These are phyloP conservation scores for Claviceps fusiformis DNA, from an alignment of 2,329 filamentous ascomycete genomes.

Conservation along the genomic window DNA sequence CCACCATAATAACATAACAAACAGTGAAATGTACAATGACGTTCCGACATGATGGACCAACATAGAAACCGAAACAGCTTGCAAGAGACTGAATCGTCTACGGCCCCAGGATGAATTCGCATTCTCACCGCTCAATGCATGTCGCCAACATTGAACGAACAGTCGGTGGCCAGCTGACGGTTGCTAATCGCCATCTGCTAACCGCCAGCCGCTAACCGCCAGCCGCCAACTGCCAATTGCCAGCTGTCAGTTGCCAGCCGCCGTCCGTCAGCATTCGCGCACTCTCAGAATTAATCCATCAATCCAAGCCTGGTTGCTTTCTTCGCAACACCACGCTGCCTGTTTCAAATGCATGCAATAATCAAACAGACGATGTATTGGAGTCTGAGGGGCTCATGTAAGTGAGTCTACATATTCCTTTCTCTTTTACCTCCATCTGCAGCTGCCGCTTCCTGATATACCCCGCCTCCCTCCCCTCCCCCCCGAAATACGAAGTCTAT, in stretches of 20 bases:
- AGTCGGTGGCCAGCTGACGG: background rate
- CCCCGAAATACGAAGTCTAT: background rate
- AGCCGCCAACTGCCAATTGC: background rate
- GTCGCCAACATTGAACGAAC: background rate
- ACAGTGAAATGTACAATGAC: background rate
- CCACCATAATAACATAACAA: too few species aligned
- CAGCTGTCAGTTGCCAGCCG: background rate
- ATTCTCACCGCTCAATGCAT: background rate
- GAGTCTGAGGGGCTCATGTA: background rate
- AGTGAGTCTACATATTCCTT: background rate
- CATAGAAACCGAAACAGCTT: too few species aligned
- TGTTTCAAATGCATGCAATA: background rate
- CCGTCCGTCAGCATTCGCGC: background rate
- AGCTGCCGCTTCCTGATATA: background rate
- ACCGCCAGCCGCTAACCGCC: background rate
- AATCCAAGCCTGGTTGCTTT: background rate
- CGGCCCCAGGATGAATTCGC: background rate
- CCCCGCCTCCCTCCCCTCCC: too few species aligned
- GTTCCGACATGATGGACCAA: background rate
- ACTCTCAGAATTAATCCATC: background rate
- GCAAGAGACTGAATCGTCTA: background rate
- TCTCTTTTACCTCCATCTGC: background rate
- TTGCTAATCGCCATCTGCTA: background rate
- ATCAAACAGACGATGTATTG: background rate
- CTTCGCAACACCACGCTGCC: background rate